Evolutionary conservation across 2,329 filamentous ascomycete species (phyloP), one percentile per base, ranked within the genome.

Genomic region (Neurospora sp.): DNA sequence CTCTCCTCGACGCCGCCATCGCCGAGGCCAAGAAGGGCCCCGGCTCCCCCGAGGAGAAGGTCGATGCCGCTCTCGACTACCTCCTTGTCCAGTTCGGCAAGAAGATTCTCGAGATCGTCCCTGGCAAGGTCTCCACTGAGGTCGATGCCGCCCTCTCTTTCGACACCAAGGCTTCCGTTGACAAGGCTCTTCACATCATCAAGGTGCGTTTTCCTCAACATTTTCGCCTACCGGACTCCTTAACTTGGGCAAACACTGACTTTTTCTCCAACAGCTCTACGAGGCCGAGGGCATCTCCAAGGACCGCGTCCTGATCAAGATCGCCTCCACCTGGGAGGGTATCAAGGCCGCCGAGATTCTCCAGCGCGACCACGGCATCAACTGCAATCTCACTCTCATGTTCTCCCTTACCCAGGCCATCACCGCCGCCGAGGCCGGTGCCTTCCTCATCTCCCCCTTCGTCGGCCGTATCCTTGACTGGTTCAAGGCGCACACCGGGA

Each of bases 391-490:
- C 81, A 99, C 96, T 74, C 93, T 99, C 81, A 94, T 99, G 91
- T 99, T 99, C 91, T 97, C 95, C 67, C 86, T 91, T 74, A 87
- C 91, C 75, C 96, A 99, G 87, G 96, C 96, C 79, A 96, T 98
- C 78, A 94, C 92, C 76, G 95, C 92, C 79, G 96, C 96, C 73
- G 96, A 99, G 88, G 96, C 96, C 76, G 89, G 89, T 79, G 93
- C 95, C 78, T 98, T 92, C 91, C 92, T 99, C 80, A 98, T 99
- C 86, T 98, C 96, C 68, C 96, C 96, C 82, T 99, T 98, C 85
- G 96, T 99, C 77, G 96, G 96, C 82, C 94, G 96, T 81, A 99
- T 99, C 80, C 92, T 99, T 76, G 96, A 99, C 86, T 99, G 95
- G 95, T 97, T 91, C 92, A 99, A 99, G 93, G 93, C 93, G 71